phyloP scores from a whole-genome alignment of 495 filamentous ascomycete genomes.

The Penicillium herquei region DNA sequence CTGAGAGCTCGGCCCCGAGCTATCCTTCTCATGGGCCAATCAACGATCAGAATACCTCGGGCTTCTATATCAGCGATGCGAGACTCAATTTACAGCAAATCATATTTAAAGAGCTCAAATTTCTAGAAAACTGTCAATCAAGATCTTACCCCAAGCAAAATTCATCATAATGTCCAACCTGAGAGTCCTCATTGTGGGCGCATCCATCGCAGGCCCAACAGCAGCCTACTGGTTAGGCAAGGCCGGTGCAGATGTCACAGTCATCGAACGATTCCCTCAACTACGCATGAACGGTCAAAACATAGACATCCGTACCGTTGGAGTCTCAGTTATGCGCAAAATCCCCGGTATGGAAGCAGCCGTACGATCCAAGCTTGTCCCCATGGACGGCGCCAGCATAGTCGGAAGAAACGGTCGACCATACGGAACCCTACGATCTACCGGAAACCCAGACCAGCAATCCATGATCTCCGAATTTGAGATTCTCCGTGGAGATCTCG shows the following conservation, averaged over 20 bases:
- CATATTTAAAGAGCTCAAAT: no score
- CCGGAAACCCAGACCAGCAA: conserved; percentile 41
- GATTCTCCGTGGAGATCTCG: conserved; percentile 54
- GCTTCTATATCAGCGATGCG: no score
- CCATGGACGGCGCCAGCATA: conserved; percentile 43
- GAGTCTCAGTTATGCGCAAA: conserved; percentile 47
- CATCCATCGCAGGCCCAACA: conserved; percentile 32
- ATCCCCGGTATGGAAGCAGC: conserved; percentile 49
- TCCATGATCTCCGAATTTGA: conserved; percentile 54
- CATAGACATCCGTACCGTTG: conserved; percentile 51
- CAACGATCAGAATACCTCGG: no score
- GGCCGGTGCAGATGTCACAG: conserved; percentile 46
- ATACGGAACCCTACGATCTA: conserved; percentile 40
- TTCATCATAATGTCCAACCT: conserved; percentile 25
- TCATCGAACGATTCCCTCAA: conserved; percentile 49
- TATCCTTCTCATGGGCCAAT: no score
- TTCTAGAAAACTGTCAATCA: no score
- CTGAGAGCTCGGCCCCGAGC: no score
- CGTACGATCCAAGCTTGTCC: conserved; percentile 33
- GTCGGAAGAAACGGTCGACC: conserved; percentile 35
- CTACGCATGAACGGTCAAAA: conserved; percentile 50
- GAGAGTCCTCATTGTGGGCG: conserved; percentile 38
- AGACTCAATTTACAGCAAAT: no score
- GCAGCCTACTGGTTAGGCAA: conserved; percentile 50
- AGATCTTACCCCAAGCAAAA: no score